Conservation (phyloP, 1,284 basidiomycete genomes). For the Leccinum insigne region DNA sequence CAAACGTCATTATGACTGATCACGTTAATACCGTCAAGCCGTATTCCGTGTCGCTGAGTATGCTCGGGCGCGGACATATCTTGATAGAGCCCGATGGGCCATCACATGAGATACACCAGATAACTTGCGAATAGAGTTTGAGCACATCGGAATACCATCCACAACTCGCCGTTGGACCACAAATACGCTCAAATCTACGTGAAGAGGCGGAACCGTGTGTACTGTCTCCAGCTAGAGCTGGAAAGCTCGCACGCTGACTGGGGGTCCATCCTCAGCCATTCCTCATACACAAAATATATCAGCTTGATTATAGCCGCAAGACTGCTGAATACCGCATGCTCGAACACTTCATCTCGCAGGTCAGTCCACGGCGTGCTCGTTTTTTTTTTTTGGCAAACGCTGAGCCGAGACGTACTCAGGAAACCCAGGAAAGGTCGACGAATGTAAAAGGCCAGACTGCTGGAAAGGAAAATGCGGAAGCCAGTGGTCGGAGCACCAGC, state of each 20-base stretch:
- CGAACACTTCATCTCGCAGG: slow-evolving; percentile 79
- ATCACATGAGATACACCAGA: not conserved
- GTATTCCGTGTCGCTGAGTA: slow-evolving; percentile 32
- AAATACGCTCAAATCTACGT: slow-evolving; percentile 66
- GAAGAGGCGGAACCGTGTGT: slow-evolving; percentile 52
- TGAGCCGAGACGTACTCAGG: slow-evolving; percentile 36
- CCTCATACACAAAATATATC: slow-evolving; percentile 77
- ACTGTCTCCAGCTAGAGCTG: not conserved
- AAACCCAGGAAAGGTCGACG: slow-evolving; percentile 56
- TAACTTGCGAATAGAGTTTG: slow-evolving; percentile 54
- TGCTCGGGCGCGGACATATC: slow-evolving; percentile 74
- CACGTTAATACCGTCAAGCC: too few relatives aligned
- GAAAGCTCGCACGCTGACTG: slow-evolving; percentile 3
- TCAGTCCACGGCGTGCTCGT: slow-evolving; percentile 26
- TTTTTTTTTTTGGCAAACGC: not conserved
- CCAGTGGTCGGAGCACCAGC: slow-evolving; percentile 27
- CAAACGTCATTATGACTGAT: too few relatives aligned
- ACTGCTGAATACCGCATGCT: slow-evolving; percentile 79
- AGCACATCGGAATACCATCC: slow-evolving; percentile 84
- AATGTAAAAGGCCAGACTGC: slow-evolving; percentile 36
- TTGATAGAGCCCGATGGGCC: slow-evolving; percentile 67
- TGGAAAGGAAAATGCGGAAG: slow-evolving; percentile 29
- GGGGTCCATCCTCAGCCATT: slow-evolving; percentile 53
- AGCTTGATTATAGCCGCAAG: slow-evolving; percentile 81
- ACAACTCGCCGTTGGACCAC: slow-evolving; percentile 81